phyloP scores from a whole-genome alignment of 1,139 yeast species.

The Saccharomyces pastorianus region DNA sequence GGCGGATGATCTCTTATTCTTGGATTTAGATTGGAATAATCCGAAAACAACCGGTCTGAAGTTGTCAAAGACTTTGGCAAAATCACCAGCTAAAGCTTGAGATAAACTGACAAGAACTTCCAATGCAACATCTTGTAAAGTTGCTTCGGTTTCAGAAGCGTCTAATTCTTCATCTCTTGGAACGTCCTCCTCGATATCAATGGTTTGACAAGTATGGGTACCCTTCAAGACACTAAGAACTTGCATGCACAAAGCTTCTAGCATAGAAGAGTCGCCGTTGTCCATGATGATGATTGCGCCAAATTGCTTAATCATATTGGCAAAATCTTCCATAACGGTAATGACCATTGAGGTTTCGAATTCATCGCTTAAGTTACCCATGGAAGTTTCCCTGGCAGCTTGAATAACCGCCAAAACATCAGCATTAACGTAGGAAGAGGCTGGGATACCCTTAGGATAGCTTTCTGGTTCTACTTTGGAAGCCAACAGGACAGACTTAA shows the following conservation, averaged over 20 bases:
- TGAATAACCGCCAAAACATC: constrained; percentile 53
- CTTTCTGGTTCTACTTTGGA: constrained; percentile 44
- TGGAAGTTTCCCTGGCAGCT: constrained; percentile 58
- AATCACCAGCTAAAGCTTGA: constrained; percentile 57
- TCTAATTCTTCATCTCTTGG: constrained; percentile 50
- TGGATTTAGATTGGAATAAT: constrained; percentile 57
- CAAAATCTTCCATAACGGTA: constrained; percentile 64
- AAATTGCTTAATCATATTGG: constrained; percentile 60
- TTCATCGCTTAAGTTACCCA: constrained; percentile 62
- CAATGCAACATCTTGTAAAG: constrained; percentile 74
- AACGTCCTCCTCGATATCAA: constrained; percentile 47
- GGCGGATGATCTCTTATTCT: constrained; percentile 71
- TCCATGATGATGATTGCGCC: constrained; percentile 70
- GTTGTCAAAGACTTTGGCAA: constrained; percentile 60
- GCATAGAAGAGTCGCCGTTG: constrained; percentile 47
- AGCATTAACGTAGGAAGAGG: constrained; percentile 49
- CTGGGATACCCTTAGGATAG: constrained; percentile 70
- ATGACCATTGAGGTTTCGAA: constrained; percentile 77
- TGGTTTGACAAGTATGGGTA: constrained; percentile 74
- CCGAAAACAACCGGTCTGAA: constrained; percentile 61
- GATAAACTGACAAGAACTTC: constrained; percentile 79
- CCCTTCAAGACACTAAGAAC: constrained; percentile 66
- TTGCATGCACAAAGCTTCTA: constrained; percentile 64
- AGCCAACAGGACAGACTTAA: constrained; percentile 56
- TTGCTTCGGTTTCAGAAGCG: constrained; percentile 80